phyloP scores from a whole-genome alignment of 306 rosid genomes.

The Phaseolus lunatus region DNA sequence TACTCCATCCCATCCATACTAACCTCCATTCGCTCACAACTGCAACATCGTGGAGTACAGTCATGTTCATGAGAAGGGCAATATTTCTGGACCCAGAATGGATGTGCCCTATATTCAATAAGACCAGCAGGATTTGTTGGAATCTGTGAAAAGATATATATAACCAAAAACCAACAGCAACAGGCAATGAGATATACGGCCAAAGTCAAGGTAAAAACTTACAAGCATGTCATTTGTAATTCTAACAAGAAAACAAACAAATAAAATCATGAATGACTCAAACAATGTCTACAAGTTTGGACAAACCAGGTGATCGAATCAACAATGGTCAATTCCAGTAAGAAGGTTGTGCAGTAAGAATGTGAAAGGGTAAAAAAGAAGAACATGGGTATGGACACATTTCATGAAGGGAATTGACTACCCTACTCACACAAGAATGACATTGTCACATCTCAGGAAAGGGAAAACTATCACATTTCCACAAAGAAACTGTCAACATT shows the following conservation, averaged over 20 bases:
- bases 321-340: neutral
- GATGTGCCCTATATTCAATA: conserved; percentile 99
- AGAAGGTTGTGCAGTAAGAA: neutral
- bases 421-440: neutral
- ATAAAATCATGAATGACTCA: conserved; percentile 22
- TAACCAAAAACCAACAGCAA: conserved; percentile 64
- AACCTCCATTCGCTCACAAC: conserved; percentile 99
- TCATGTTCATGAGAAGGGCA: conserved; percentile 98
- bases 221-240: conserved; percentile 22
- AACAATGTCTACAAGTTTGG: conserved; percentile 23
- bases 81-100: conserved; percentile 96
- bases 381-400: neutral
- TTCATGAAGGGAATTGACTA: neutral
- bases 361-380: neutral
- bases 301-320: neutral
- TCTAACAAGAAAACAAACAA: conserved; percentile 39
- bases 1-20: conserved; percentile 43
- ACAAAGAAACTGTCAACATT: neutral
- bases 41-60: conserved; percentile 92
- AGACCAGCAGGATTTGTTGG: conserved; percentile 99
- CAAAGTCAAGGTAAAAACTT: conserved; percentile 28
- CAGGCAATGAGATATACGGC: conserved; percentile 52
- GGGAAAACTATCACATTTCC: neutral
- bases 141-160: conserved; percentile 85
- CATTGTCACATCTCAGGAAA: neutral